phyloP scores from a whole-genome alignment of 2,329 filamentous ascomycete species.

The Stenocarpella maydis region DNA sequence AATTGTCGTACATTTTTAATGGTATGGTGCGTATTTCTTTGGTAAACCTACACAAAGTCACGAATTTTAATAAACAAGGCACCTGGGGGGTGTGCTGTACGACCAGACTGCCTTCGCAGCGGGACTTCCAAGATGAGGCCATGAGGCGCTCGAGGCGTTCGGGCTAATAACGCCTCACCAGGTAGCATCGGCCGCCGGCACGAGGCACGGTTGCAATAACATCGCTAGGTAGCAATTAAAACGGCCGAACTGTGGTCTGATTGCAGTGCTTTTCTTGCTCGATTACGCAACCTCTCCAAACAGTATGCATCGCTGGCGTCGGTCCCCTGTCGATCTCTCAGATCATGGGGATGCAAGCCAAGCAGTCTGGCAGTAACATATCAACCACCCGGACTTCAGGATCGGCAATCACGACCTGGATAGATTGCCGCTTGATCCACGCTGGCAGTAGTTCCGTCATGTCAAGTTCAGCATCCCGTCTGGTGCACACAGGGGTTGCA shows the following conservation, averaged over 20 bases:
- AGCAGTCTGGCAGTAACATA: neutral
- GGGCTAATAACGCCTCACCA: constrained; percentile 6
- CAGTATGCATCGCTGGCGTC: no score
- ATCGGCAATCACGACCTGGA: neutral
- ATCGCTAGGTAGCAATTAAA: neutral
- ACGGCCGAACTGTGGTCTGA: constrained; percentile 15
- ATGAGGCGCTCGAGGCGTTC: constrained; percentile 2
- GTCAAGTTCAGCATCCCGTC: neutral
- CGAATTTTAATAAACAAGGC: no score
- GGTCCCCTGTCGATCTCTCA: no score
- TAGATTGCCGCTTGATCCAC: neutral
- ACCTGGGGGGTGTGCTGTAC: no score
- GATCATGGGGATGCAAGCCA: neutral
- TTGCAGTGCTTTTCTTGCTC: neutral
- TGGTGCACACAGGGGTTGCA: no score
- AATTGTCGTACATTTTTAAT: no score
- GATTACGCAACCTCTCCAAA: neutral
- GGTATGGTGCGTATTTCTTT: no score
- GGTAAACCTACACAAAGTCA: no score
- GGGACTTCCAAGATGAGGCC: no score
- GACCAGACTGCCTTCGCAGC: no score
- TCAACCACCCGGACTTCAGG: no score
- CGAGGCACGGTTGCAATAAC: neutral
- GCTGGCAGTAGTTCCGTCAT: neutral
- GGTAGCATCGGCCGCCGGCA: constrained; percentile 7